phyloP scores from a whole-genome alignment of 75 land plant genomes.

The Selaginella tamariscina region DNA sequence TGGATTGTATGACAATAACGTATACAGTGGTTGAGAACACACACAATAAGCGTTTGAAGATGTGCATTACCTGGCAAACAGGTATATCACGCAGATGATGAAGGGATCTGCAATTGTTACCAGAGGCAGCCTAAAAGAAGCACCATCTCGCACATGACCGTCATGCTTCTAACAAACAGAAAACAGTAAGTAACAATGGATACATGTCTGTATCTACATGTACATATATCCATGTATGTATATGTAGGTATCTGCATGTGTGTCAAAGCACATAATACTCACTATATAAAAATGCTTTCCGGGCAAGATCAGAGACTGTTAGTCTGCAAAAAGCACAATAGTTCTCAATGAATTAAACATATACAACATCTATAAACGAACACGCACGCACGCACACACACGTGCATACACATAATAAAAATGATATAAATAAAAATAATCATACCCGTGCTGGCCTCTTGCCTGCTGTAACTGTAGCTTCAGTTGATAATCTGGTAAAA shows the following conservation, averaged over 20 bases:
- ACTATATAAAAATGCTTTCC: conserved; percentile 89
- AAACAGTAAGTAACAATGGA: not conserved
- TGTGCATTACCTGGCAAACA: conserved; percentile 63
- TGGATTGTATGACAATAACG: not conserved
- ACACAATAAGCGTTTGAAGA: not conserved
- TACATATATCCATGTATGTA: too few species aligned
- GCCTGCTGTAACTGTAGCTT: conserved; percentile 68
- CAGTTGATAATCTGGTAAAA: conserved; percentile 87
- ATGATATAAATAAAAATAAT: not conserved
- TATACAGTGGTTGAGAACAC: not conserved
- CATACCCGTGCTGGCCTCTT: conserved; percentile 49
- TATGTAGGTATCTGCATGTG: too few species aligned
- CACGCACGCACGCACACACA: too few species aligned
- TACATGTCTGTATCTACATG: too few species aligned
- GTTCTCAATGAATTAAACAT: too few species aligned
- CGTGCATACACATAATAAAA: too few species aligned
- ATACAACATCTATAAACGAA: too few species aligned
- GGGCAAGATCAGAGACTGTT: conserved; percentile 89
- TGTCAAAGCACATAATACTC: not conserved
- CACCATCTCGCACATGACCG: conserved; percentile 68
- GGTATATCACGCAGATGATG: conserved; percentile 75
- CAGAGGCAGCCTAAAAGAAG: conserved; percentile 68
- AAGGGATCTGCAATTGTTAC: conserved; percentile 53
- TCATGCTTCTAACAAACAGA: conserved; percentile 27
- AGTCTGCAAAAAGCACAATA: conserved; percentile 39